phyloP scores from a whole-genome alignment of 2,329 filamentous ascomycete genomes.

The Colletotrichum tanaceti region DNA sequence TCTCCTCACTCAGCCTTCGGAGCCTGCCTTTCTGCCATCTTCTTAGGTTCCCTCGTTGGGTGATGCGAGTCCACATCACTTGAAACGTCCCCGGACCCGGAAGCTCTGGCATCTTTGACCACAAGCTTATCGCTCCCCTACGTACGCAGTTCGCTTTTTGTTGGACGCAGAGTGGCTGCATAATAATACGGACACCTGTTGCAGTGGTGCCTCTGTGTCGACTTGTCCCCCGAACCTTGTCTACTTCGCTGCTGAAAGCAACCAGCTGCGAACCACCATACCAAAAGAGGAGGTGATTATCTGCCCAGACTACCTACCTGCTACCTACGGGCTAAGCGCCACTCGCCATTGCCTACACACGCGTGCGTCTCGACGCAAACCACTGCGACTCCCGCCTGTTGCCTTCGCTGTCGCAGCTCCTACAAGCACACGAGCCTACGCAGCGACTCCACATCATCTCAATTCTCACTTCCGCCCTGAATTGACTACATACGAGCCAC shows the following conservation, averaged over 20 bases:
- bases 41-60: slow-evolving; percentile 28
- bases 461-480: slow-evolving; percentile 34
- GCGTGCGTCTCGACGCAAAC: slow-evolving; percentile 38
- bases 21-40: slow-evolving; percentile 22
- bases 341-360: slow-evolving; percentile 33
- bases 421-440: slow-evolving; percentile 35
- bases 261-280: slow-evolving; percentile 34
- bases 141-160: slow-evolving; percentile 19
- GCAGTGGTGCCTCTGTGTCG: slow-evolving; percentile 13
- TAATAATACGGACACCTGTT: slow-evolving; percentile 15
- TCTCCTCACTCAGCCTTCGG: slow-evolving; percentile 22
- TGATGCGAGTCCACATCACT: slow-evolving; percentile 40
- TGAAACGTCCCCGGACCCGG: slow-evolving; percentile 41
- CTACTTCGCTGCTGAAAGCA: slow-evolving; percentile 35
- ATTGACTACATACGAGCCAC: slow-evolving; percentile 36
- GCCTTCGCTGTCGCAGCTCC: slow-evolving; percentile 35
- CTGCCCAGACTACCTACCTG: slow-evolving; percentile 20
- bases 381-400: slow-evolving; percentile 21
- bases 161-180: slow-evolving; percentile 32
- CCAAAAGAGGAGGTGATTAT: slow-evolving; percentile 38
- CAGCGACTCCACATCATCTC: slow-evolving; percentile 37
- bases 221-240: slow-evolving; percentile 25
- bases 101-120: slow-evolving; percentile 41
- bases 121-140: slow-evolving; percentile 36
- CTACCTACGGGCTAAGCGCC: slow-evolving; percentile 36